phyloP scores from a whole-genome alignment of 1,284 basidiomycete species.

The Mycosarcoma mackinlayi region DNA sequence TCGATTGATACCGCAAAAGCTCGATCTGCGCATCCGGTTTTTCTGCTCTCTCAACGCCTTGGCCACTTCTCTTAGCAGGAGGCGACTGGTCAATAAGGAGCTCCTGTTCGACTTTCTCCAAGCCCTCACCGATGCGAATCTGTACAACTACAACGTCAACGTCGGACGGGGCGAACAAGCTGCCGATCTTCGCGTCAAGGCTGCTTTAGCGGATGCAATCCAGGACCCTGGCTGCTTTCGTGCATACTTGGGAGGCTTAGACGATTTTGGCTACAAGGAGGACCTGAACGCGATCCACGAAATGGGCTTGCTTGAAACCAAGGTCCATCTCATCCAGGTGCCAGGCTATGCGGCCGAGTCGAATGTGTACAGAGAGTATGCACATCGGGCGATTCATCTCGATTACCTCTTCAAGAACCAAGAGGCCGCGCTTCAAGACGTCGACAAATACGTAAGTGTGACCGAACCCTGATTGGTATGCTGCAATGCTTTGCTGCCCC shows the following conservation, averaged over 20 bases:
- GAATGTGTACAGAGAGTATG: conserved; percentile 18
- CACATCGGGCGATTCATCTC: conserved; percentile 34
- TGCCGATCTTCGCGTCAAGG: conserved; percentile 40
- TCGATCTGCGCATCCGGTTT: conserved; percentile 34
- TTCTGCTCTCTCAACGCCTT: conserved; percentile 15
- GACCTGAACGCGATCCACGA: conserved; percentile 27
- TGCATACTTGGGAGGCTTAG: conserved; percentile 43
- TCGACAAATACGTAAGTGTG: conserved; percentile 22
- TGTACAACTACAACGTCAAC: conserved; percentile 39
- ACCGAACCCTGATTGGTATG: neutral
- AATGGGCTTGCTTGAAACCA: conserved; percentile 20
- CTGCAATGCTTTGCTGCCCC: no score
- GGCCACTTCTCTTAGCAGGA: neutral
- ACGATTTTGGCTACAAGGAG: conserved; percentile 42
- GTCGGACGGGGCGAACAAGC: conserved; percentile 32
- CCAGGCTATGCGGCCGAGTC: conserved; percentile 34
- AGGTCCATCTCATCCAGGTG: conserved; percentile 39
- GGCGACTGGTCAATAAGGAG: conserved; percentile 3
- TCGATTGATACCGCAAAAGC: conserved; percentile 6
- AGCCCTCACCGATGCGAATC: conserved; percentile 22
- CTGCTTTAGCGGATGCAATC: conserved; percentile 37
- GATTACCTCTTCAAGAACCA: conserved; percentile 38
- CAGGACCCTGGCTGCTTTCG: conserved; percentile 34
- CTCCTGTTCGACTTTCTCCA: conserved; percentile 28
- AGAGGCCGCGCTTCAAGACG: neutral